Conservation (phyloP, 1,284 basidiomycete species). For the Apiotrichum domesticum region DNA sequence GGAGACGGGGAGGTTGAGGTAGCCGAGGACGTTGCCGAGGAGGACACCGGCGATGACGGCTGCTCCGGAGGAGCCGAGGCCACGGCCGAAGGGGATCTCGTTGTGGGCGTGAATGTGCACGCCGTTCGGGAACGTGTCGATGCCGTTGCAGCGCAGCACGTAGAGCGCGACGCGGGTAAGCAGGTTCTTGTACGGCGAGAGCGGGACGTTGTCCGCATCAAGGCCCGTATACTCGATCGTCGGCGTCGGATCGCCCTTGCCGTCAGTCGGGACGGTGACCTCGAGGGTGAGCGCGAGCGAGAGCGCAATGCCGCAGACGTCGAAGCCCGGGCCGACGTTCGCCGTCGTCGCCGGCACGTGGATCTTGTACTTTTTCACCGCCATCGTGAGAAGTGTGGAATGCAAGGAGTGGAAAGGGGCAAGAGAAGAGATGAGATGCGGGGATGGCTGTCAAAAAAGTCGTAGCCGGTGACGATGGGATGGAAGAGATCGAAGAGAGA, state of each 20-base stretch:
- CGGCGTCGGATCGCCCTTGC: slow-evolving; percentile 3
- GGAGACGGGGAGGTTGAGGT: slow-evolving; percentile 61
- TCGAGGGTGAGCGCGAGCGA: slow-evolving; percentile 77
- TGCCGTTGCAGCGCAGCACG: slow-evolving; percentile 79
- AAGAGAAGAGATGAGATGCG: not conserved
- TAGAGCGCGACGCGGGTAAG: slow-evolving; percentile 97
- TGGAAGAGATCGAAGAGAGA: not conserved
- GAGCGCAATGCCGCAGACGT: slow-evolving; percentile 94
- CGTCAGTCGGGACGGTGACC: slow-evolving; percentile 52
- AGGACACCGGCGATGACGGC: slow-evolving; percentile 95
- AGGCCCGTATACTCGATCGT: slow-evolving; percentile 75
- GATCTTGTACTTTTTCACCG: slow-evolving; percentile 53
- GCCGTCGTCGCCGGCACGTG: slow-evolving; percentile 92
- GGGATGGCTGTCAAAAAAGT: not conserved
- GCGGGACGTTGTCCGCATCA: slow-evolving; percentile 82
- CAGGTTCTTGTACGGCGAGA: slow-evolving; percentile 94
- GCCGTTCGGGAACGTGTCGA: slow-evolving; percentile 67
- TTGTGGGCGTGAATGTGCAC: slow-evolving; percentile 74
- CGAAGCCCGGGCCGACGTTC: slow-evolving; percentile 98
- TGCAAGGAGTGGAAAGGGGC: not conserved
- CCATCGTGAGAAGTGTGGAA: slow-evolving; percentile 9
- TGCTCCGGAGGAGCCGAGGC: slow-evolving; percentile 93
- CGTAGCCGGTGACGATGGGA: not conserved
- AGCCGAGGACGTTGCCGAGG: slow-evolving; percentile 75
- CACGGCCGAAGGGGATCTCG: slow-evolving; percentile 95